A percentile compares a stretch with the other conserved stretches of the same genome.
phyloP scores from a whole-genome alignment of 805 yeast genomes.

The Clavispora fructus region DNA sequence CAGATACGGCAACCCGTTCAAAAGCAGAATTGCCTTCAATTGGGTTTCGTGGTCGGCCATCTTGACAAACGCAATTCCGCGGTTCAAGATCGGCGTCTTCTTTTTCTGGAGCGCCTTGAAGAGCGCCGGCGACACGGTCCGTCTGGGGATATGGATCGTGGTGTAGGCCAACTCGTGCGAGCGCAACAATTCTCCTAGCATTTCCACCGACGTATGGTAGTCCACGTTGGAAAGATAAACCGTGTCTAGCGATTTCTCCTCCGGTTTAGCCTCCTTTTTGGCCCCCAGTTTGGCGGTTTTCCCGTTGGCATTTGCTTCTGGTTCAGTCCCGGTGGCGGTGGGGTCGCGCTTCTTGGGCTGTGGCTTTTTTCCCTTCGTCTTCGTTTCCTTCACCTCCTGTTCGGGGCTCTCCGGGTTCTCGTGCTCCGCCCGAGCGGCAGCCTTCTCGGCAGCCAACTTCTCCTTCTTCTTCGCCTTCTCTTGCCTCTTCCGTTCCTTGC shows the following conservation, averaged over 20 bases:
- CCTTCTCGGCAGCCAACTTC: constrained; percentile 14
- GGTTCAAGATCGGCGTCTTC: constrained; percentile 39
- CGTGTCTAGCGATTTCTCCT: constrained; percentile 53
- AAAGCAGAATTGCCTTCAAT: constrained; percentile 62
- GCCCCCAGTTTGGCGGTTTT: background rate
- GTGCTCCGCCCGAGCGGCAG: constrained; percentile 3
- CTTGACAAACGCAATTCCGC: constrained; percentile 63
- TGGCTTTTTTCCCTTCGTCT: constrained; percentile 2
- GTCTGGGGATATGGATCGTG: constrained; percentile 57
- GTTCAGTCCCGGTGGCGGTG: no score
- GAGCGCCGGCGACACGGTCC: constrained; percentile 40
- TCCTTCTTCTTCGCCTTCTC: constrained; percentile 16
- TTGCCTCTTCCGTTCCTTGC: constrained; percentile 8
- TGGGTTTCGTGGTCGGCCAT: constrained; percentile 60
- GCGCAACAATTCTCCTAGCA: constrained; percentile 41
- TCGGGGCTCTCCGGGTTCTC: background rate
- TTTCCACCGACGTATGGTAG: constrained; percentile 42
- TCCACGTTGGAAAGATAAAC: constrained; percentile 60
- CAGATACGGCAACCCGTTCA: constrained; percentile 47
- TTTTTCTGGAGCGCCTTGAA: constrained; percentile 39
- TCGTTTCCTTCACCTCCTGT: background rate
- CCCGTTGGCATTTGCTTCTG: constrained; percentile 1
- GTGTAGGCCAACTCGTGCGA: constrained; percentile 40
- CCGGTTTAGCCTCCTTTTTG: constrained; percentile 22
- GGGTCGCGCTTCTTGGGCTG: no score